Evolutionary conservation across 352 stramenopile genomes (phyloP), one percentile per base, ranked within the genome.

Genomic region (Albugo laibachii): DNA sequence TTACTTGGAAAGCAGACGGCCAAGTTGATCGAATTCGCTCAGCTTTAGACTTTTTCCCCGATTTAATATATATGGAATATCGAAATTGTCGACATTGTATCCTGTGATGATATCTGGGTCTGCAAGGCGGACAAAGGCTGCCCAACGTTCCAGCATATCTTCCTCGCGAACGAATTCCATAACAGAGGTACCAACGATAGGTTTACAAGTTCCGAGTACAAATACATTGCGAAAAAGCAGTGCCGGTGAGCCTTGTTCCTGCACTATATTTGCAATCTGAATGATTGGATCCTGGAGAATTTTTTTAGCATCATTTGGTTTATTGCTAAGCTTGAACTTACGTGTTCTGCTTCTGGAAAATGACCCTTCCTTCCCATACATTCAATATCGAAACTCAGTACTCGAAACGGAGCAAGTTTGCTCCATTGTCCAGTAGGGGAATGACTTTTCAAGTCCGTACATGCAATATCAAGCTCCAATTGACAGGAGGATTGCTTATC

Each of bases 1-100:
- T 35, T 80, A 83, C 57, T 74, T 75, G 56, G 95, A 68, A 10
- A 77, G 73, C 10, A 98, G 67, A 1, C 92, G 70, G 11, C 93
- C 89, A 55, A 96, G 81, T 36, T 63, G 64, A 36, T 67, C 69
- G 51, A 82, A 78, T 41, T 62, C 56, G 21, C 82, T 62, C 20
- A 95, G 68, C 18, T 78, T 81, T 0, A 99, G 67, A 11, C 83
- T 70, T 47, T 96, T 96, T n/a, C 94, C 96, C 12, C 96, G 81
- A 64, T 99, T 96, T 21, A 99, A 65, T 14, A 99, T 58, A 65
- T 99, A 99, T 13, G 94, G 93, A 36, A 99, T 89, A 61, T 99
- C 96, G 61, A 99, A 99, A 65, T 99, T 99, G 61, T 98, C 76
- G 45, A 98, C 97, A 61, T 99, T 99, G 73, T 98, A 99, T 15